Conservation (phyloP, 2,329 filamentous ascomycete species). For the Westerdykella aurantiaca region DNA sequence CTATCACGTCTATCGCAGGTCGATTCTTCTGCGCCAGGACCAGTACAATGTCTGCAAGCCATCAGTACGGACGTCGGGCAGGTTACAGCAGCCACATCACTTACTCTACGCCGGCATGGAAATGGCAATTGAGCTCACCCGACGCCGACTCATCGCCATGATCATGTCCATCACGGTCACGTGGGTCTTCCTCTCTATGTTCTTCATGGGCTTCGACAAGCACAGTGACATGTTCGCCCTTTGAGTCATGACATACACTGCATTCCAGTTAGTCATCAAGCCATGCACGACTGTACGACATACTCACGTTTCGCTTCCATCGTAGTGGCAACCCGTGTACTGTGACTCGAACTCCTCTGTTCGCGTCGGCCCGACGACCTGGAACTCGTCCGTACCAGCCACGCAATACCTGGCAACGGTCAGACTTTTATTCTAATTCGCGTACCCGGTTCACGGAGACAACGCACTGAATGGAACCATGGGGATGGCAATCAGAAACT, state of each 20-base stretch:
- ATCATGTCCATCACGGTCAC: neutral
- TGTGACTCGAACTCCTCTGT: slow-evolving; percentile 53
- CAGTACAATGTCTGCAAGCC: slow-evolving; percentile 52
- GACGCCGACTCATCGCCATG: slow-evolving; percentile 12
- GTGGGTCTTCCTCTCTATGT: slow-evolving; percentile 3
- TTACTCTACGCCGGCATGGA: slow-evolving; percentile 70
- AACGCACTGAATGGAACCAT: slow-evolving; percentile 42
- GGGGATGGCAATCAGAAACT: slow-evolving; percentile 50
- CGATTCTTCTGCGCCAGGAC: slow-evolving; percentile 39
- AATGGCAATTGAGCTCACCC: slow-evolving; percentile 52
- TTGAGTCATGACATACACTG: slow-evolving; percentile 58
- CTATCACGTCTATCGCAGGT: slow-evolving; percentile 47
- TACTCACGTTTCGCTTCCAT: slow-evolving; percentile 53
- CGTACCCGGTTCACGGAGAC: neutral
- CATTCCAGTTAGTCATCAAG: slow-evolving; percentile 3
- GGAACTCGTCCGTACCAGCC: slow-evolving; percentile 39
- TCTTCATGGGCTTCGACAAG: slow-evolving; percentile 35
- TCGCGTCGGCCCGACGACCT: slow-evolving; percentile 48
- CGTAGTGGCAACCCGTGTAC: slow-evolving; percentile 61
- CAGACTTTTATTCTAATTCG: too few species aligned
- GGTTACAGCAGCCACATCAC: slow-evolving; percentile 23
- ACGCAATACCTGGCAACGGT: slow-evolving; percentile 39
- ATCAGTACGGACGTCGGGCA: slow-evolving; percentile 15
- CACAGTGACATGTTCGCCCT: slow-evolving; percentile 58
- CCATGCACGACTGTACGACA: neutral